Conservation (phyloP, 2,329 filamentous ascomycete genomes). For the Paecilomyces sp. region DNA sequence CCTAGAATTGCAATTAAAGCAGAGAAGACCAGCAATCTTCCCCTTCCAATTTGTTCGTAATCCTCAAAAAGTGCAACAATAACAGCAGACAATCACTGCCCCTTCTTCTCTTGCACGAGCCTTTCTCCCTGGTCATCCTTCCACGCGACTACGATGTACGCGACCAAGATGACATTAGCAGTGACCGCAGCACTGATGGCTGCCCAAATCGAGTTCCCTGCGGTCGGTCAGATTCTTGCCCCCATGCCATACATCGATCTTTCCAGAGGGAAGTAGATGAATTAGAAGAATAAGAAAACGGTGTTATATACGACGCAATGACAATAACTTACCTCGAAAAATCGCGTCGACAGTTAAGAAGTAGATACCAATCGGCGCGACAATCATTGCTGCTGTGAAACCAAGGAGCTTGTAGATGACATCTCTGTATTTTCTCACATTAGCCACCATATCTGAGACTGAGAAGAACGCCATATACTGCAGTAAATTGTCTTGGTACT, state of each 20-base stretch:
- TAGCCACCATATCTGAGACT: not conserved
- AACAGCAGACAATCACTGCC: slow-evolving; percentile 19
- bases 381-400: slow-evolving; percentile 89
- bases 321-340: slow-evolving; percentile 59
- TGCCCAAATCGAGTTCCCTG: slow-evolving; percentile 83
- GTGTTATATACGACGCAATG: slow-evolving; percentile 2
- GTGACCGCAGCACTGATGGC: slow-evolving; percentile 79
- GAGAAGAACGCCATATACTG: not conserved
- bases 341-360: slow-evolving; percentile 70
- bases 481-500: not conserved
- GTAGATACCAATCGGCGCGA: slow-evolving; percentile 79
- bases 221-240: not conserved
- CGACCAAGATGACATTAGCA: slow-evolving; percentile 83
- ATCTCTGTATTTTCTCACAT: slow-evolving; percentile 44
- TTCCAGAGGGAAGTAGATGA: not conserved
- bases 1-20: not conserved
- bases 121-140: slow-evolving; percentile 78
- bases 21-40: not conserved
- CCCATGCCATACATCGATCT: not conserved
- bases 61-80: not conserved
- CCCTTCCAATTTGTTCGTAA: slow-evolving; percentile 1
- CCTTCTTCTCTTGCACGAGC: slow-evolving; percentile 51
- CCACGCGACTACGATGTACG: slow-evolving; percentile 89
- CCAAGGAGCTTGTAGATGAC: slow-evolving; percentile 85
- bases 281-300: not conserved